Evolutionary conservation across 1,284 basidiomycete species (phyloP).

Genomic region (Peniophora sp.): DNA sequence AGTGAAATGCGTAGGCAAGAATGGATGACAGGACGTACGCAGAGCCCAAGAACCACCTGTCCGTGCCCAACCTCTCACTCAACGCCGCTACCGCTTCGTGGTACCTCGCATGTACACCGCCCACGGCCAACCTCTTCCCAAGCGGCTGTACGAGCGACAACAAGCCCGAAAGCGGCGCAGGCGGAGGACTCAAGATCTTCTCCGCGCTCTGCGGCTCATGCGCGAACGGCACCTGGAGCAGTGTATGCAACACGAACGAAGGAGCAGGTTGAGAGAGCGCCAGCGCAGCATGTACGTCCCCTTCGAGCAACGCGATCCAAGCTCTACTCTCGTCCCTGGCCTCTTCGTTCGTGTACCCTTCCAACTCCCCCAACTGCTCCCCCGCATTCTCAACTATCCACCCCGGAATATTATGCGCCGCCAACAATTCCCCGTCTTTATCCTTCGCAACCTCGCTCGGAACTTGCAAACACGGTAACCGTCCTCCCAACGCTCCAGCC

Average conservation of each 20-base stretch:
- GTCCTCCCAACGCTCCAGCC: conserved; percentile 58
- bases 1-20: conserved; percentile 2
- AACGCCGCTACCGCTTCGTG: conserved; percentile 64
- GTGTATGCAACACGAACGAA: conserved; percentile 20
- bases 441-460: conserved; percentile 17
- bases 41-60: conserved; percentile 74
- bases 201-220: conserved; percentile 19
- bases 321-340: conserved; percentile 68
- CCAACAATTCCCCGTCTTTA: conserved; percentile 42
- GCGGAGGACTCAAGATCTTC: conserved; percentile 51
- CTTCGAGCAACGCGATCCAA: conserved; percentile 71
- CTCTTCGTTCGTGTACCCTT: conserved; percentile 55
- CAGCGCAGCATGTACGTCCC: conserved; percentile 64
- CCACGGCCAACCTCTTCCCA: conserved; percentile 44
- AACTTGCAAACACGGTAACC: conserved; percentile 60
- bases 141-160: conserved; percentile 52
- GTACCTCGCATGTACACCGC: conserved; percentile 47
- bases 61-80: conserved; percentile 62
- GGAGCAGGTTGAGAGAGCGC: conserved; percentile 29
- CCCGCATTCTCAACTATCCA: conserved; percentile 53
- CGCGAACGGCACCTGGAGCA: conserved; percentile 27
- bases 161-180: conserved; percentile 61
- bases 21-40: conserved; percentile 35
- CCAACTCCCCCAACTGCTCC: conserved; percentile 36
- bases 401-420: conserved; percentile 56